Evolutionary conservation across 192 early-diverging fungal genomes (phyloP).

Genomic region (Linderina pennispora): DNA sequence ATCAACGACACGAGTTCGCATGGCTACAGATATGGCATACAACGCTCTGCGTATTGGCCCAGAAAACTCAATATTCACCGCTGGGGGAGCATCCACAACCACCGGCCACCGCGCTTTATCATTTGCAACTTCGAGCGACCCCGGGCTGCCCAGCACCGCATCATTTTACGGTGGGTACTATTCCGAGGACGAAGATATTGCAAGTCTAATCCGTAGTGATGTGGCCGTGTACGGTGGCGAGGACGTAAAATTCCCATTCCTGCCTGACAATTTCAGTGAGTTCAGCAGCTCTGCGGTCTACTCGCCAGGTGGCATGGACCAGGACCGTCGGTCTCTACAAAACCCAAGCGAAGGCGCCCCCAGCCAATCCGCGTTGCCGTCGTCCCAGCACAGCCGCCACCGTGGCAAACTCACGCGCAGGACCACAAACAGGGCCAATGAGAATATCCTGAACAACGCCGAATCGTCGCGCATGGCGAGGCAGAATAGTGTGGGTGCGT

Average conservation of each 20-base stretch:
- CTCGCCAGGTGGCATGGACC: conserved; percentile 21
- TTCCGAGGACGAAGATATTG: conserved; percentile 15
- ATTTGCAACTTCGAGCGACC: conserved; percentile 30
- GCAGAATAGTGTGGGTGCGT: too few species aligned
- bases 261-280: conserved; percentile 40
- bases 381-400: too few species aligned
- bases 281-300: conserved; percentile 22
- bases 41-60: conserved; percentile 29
- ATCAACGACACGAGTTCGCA: conserved; percentile 34
- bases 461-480: too few species aligned
- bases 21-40: conserved; percentile 39
- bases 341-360: too few species aligned
- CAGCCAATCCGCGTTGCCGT: too few species aligned
- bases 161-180: conserved; percentile 17
- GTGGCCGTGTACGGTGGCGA: conserved; percentile 39
- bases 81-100: background rate
- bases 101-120: conserved; percentile 14
- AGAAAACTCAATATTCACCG: conserved; percentile 9
- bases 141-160: conserved; percentile 19
- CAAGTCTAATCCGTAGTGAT: conserved; percentile 33
- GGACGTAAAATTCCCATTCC: conserved; percentile 42
- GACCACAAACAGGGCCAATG: background rate
- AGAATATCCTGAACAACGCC: background rate
- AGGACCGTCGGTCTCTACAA: conserved; percentile 5
- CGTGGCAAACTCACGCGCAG: background rate